A percentile compares a stretch with the other conserved stretches of the same genome.
These are phyloP conservation scores for Geopyxis carbonaria DNA, from an alignment of 495 filamentous ascomycete species.

Conservation along the genomic window DNA sequence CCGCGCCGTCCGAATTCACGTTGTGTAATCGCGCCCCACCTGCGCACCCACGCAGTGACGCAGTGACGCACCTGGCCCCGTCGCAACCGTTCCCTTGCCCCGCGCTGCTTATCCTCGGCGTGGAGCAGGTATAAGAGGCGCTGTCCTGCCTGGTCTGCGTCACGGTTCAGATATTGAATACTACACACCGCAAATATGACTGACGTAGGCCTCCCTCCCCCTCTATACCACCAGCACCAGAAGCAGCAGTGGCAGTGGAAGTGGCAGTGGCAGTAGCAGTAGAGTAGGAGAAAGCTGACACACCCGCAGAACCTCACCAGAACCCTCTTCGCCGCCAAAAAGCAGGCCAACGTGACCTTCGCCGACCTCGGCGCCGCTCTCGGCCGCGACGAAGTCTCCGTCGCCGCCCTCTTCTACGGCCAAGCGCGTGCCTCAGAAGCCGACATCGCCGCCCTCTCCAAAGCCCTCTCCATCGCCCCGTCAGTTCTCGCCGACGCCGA, in stretches of 20 bases:
- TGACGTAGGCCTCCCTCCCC: not conserved
- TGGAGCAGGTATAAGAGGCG: too few species aligned
- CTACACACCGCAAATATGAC: not conserved
- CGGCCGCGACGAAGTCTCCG: conserved; percentile 73
- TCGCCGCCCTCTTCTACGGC: conserved; percentile 89
- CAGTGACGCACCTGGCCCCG: too few species aligned
- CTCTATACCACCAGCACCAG: not conserved
- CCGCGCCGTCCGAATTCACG: too few species aligned
- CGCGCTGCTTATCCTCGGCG: too few species aligned
- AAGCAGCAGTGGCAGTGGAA: too few species aligned
- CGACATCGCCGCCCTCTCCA: conserved; percentile 57
- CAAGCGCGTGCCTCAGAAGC: conserved; percentile 64
- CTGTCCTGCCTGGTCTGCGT: too few species aligned
- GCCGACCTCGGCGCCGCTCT: conserved; percentile 59
- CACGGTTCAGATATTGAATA: too few species aligned
- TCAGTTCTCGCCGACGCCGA: conserved; percentile 37
- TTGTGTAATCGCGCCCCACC: too few species aligned
- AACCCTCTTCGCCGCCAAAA: conserved; percentile 75
- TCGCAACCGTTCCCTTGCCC: too few species aligned
- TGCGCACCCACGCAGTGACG: too few species aligned
- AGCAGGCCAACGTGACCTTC: conserved; percentile 56
- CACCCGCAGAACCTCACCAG: conserved; percentile 31
- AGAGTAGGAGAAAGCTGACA: not conserved
- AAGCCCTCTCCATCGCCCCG: conserved; percentile 46
- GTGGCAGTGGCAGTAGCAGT: too few species aligned